Conservation (phyloP, 768 basidiomycete species). For the Serendipita sp. region DNA sequence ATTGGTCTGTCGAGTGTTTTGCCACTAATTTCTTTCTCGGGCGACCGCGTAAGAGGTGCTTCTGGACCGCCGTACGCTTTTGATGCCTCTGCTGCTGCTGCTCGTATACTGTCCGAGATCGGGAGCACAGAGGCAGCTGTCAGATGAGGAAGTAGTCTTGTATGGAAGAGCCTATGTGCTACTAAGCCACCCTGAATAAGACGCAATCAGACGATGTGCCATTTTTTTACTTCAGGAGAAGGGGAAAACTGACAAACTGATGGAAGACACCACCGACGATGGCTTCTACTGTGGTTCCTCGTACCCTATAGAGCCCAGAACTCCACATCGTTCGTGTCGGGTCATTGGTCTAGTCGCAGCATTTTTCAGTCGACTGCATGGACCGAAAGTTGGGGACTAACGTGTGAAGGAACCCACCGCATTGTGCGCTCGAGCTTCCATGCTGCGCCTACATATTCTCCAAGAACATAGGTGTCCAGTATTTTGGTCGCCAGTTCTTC, state of each 20-base stretch:
- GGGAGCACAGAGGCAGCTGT: neutral
- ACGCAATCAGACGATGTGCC: neutral
- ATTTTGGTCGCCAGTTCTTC: slow-evolving; percentile 39
- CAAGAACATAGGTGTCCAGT: slow-evolving; percentile 53
- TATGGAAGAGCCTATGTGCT: slow-evolving; percentile 27
- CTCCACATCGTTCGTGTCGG: slow-evolving; percentile 17
- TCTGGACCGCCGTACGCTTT: neutral
- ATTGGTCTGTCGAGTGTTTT: neutral
- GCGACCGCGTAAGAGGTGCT: neutral
- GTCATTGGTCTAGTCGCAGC: neutral
- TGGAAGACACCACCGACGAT: slow-evolving; percentile 61
- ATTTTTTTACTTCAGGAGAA: slow-evolving; percentile 14
- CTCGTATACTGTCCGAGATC: neutral
- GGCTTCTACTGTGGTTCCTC: slow-evolving; percentile 61
- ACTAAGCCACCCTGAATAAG: slow-evolving; percentile 22
- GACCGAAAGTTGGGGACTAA: neutral
- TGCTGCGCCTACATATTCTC: slow-evolving; percentile 53
- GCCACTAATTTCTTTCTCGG: neutral
- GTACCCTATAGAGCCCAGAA: slow-evolving; percentile 59
- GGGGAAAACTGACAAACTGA: slow-evolving; percentile 45
- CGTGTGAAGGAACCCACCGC: slow-evolving; percentile 51
- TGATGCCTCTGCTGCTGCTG: neutral
- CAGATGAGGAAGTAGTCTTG: slow-evolving; percentile 23
- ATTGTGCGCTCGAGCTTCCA: slow-evolving; percentile 62
- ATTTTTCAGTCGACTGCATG: neutral